A percentile compares a stretch with the other conserved stretches of the same genome.
These are phyloP conservation scores for Ciborinia camelliae DNA, from an alignment of 2,329 filamentous ascomycete genomes.

Conservation along the genomic window DNA sequence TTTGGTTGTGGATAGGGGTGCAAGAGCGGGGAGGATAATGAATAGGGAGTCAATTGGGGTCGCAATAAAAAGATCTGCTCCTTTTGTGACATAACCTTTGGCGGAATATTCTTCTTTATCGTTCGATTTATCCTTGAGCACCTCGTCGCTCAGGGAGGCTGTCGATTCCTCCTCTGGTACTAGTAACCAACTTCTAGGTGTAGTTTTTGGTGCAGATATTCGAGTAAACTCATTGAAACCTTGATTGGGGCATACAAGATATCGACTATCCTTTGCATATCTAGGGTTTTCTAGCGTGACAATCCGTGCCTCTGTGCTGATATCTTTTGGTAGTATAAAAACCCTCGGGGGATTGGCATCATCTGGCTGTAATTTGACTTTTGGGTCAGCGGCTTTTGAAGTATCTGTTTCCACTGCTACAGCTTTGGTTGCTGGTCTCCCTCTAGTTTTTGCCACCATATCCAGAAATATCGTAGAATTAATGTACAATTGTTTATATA, in stretches of 20 bases:
- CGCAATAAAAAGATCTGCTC: conserved; percentile 75
- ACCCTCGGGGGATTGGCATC: conserved; percentile 49
- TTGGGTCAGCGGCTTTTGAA: conserved; percentile 32
- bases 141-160: conserved; percentile 23
- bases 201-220: conserved; percentile 50
- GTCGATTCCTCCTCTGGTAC: conserved; percentile 18
- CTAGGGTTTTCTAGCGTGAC: conserved; percentile 59
- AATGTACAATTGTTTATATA: no score
- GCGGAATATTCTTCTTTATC: conserved; percentile 23
- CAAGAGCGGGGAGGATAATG: conserved; percentile 71
- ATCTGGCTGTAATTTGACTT: conserved; percentile 34
- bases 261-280: conserved; percentile 52
- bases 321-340: conserved; percentile 58
- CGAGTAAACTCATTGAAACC: conserved; percentile 65
- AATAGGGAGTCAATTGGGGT: conserved; percentile 84
- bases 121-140: conserved; percentile 24
- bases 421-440: conserved; percentile 30
- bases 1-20: conserved; percentile 43
- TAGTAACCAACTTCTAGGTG: conserved; percentile 62
- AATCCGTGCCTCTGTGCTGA: conserved; percentile 53
- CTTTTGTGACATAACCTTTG: conserved; percentile 57
- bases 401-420: conserved; percentile 20
- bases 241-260: conserved; percentile 58
- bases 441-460: conserved; percentile 33
- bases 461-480: background rate